These are phyloP conservation scores for Endoconidiophora polonica DNA, from an alignment of 2,329 filamentous ascomycete species.

Conservation along the genomic window DNA sequence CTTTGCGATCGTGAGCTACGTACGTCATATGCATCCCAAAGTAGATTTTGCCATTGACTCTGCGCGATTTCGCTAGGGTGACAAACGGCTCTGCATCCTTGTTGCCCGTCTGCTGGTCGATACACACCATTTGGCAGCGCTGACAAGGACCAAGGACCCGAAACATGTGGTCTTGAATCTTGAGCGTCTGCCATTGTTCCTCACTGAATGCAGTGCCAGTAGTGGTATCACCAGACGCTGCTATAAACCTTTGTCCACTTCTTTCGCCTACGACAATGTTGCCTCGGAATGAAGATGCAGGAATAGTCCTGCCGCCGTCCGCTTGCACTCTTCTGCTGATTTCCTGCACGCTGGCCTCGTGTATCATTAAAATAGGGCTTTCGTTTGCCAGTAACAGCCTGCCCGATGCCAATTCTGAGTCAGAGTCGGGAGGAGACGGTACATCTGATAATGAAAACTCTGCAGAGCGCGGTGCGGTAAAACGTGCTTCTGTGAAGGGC, in stretches of 20 bases:
- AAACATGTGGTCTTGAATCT: conserved; percentile 47
- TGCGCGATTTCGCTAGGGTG: conserved; percentile 72
- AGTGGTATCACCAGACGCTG: conserved; percentile 23
- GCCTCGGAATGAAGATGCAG: conserved; percentile 65
- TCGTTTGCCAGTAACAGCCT: conserved; percentile 79
- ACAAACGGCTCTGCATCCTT: conserved; percentile 74
- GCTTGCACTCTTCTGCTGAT: conserved; percentile 30
- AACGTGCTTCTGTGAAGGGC: background rate
- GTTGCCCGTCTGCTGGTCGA: conserved; percentile 67
- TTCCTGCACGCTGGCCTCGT: conserved; percentile 58
- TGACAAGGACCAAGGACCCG: conserved; percentile 69
- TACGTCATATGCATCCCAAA: conserved; percentile 72
- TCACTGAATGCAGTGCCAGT: conserved; percentile 48
- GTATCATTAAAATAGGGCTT: conserved; percentile 77
- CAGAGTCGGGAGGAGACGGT: conserved; percentile 40
- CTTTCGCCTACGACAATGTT: conserved; percentile 61
- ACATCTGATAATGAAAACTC: conserved; percentile 16
- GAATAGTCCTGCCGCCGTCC: conserved; percentile 24
- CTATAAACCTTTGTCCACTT: no score
- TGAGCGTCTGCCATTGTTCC: conserved; percentile 56
- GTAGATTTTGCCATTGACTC: conserved; percentile 67
- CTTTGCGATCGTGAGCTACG: conserved; percentile 5
- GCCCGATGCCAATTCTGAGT: conserved; percentile 26
- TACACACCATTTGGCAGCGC: conserved; percentile 90
- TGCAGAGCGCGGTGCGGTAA: no score